Evolutionary conservation across 805 yeast species (phyloP).

Genomic region (Saturnispora hagleri): DNA sequence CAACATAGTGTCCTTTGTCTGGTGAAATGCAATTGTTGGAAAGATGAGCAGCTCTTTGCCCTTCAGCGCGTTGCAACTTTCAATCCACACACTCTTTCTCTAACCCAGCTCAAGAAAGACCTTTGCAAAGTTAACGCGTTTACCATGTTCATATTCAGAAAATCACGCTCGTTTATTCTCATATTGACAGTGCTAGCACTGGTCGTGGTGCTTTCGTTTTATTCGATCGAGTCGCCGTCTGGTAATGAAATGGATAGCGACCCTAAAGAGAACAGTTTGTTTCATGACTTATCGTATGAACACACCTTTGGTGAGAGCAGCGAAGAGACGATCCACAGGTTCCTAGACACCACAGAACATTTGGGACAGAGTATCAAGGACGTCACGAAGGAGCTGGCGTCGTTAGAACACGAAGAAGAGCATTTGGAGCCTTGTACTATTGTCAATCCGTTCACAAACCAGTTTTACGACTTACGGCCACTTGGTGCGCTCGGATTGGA

Average conservation of each 20-base stretch:
- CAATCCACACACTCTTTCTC: neutral
- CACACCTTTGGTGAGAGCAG: neutral
- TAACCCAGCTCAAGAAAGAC: neutral
- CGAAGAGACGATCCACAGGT: neutral
- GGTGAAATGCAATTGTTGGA: neutral
- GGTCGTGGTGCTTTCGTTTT: neutral
- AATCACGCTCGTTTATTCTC: neutral
- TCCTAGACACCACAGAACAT: constrained; percentile 1
- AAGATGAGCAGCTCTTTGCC: neutral
- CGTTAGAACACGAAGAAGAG: neutral
- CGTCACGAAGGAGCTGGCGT: neutral
- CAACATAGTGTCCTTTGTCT: neutral
- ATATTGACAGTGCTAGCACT: neutral
- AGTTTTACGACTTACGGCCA: constrained; percentile 37
- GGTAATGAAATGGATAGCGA: neutral
- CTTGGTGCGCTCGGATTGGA: constrained; percentile 27
- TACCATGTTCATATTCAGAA: neutral
- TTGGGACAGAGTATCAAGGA: neutral
- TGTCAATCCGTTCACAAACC: constrained; percentile 34
- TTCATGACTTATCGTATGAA: neutral
- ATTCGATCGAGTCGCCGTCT: neutral
- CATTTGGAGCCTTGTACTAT: constrained; percentile 34
- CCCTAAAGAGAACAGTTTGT: neutral
- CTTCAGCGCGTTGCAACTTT: neutral
- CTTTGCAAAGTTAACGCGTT: neutral